Percentiles rank a stretch among this genome's conserved stretches.
Conservation (phyloP, 441 rosid species). For the Flueggea neowawraea region DNA sequence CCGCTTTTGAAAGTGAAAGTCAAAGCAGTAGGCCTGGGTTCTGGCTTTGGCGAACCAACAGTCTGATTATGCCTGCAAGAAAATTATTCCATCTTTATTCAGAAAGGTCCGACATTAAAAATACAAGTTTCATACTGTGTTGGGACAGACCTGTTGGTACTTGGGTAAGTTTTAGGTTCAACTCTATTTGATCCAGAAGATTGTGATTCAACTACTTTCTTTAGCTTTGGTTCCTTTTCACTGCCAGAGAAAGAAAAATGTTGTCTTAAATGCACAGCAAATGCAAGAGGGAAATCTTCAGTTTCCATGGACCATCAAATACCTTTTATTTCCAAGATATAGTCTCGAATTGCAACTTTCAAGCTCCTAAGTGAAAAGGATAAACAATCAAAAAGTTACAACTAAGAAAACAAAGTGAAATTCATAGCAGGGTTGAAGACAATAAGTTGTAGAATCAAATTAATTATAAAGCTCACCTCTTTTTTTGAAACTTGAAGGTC, state of each 20-base stretch:
- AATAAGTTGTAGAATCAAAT: background rate
- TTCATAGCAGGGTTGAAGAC: background rate
- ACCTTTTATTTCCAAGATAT: slow-evolving; percentile 47
- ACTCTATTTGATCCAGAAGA: slow-evolving; percentile 29
- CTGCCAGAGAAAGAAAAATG: slow-evolving; percentile 29
- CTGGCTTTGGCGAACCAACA: slow-evolving; percentile 33
- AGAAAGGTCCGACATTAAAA: background rate
- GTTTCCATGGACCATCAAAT: slow-evolving; percentile 12
- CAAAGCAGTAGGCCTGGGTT: slow-evolving; percentile 28
- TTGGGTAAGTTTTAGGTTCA: slow-evolving; percentile 32
- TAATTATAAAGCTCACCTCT: slow-evolving; percentile 26
- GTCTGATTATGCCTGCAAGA: slow-evolving; percentile 43
- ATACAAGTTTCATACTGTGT: slow-evolving; percentile 1
- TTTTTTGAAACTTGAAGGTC: slow-evolving; percentile 22
- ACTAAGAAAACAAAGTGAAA: background rate
- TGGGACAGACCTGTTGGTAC: slow-evolving; percentile 39
- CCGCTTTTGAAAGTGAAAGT: slow-evolving; percentile 53
- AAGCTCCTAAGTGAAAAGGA: slow-evolving; percentile 31
- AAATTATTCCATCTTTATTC: slow-evolving; percentile 8
- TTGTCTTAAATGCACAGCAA: slow-evolving; percentile 6
- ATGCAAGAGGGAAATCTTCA: slow-evolving; percentile 9
- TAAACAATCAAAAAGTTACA: slow-evolving; percentile 6
- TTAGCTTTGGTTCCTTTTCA: slow-evolving; percentile 33
- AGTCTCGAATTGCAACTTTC: slow-evolving; percentile 29
- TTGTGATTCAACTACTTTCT: slow-evolving; percentile 40